A percentile compares a stretch with the other conserved stretches of the same genome.
phyloP scores from a whole-genome alignment of 164 flowering plant species.

The Pachysandra terminalis region DNA sequence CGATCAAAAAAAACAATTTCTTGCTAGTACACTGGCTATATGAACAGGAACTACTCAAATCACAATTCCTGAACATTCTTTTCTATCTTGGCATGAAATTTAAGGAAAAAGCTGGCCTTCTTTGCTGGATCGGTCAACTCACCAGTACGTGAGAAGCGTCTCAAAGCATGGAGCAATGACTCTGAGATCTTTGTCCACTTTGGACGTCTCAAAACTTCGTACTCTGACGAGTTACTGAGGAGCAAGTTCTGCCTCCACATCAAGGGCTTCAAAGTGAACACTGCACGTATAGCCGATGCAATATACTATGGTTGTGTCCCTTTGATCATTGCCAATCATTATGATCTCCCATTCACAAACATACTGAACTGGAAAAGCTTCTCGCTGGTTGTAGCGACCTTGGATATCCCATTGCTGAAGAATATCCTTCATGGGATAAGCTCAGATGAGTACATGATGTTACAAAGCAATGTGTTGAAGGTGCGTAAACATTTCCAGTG shows the following conservation, averaged over 20 bases:
- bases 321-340: constrained; percentile 72
- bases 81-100: neutral
- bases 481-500: constrained; percentile 76
- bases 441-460: constrained; percentile 29
- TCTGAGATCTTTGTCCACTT: constrained; percentile 49
- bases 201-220: constrained; percentile 58
- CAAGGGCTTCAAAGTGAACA: constrained; percentile 88
- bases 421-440: constrained; percentile 43
- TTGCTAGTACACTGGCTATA: too few species aligned
- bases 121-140: constrained; percentile 83
- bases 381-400: constrained; percentile 49
- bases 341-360: constrained; percentile 76
- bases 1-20: too few species aligned
- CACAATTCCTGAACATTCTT: neutral
- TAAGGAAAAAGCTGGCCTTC: constrained; percentile 72
- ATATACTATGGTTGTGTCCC: constrained; percentile 81
- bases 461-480: constrained; percentile 56
- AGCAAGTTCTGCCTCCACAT: constrained; percentile 87
- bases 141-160: constrained; percentile 50
- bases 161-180: constrained; percentile 60
- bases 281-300: constrained; percentile 78
- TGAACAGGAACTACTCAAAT: neutral
- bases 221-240: constrained; percentile 55
- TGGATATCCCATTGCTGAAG: constrained; percentile 71
- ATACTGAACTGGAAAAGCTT: constrained; percentile 79